A percentile compares a stretch with the other conserved stretches of the same genome.
Evolutionary conservation across 192 early-diverging fungal genomes (phyloP).

Genomic region (Gryganskiella cystojenkinii): DNA sequence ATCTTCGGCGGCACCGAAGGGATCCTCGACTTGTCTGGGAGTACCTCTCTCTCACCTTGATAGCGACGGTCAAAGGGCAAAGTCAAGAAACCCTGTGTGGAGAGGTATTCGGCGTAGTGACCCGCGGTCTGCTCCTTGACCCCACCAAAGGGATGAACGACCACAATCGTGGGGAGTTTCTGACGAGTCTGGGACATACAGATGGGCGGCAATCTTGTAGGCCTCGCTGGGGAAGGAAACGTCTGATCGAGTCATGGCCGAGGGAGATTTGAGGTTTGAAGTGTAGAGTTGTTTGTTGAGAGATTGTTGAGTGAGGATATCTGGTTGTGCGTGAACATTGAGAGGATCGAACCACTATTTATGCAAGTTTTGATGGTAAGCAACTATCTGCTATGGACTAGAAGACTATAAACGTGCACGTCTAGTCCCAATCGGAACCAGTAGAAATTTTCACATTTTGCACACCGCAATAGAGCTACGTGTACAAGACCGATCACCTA

Average conservation of each 20-base stretch:
- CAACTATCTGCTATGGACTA: no score
- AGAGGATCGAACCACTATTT: no score
- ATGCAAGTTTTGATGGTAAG: no score
- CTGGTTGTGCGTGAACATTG: no score
- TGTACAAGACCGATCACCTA: no score
- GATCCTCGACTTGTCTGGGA: conserved; percentile 33
- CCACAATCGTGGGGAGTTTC: conserved; percentile 15
- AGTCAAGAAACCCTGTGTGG: conserved; percentile 27
- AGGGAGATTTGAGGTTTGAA: no score
- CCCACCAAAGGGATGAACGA: conserved; percentile 21
- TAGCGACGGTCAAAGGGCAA: conserved; percentile 34
- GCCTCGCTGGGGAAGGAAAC: conserved; percentile 20
- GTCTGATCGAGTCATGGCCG: conserved; percentile 15
- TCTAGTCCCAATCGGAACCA: no score
- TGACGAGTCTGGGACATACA: conserved; percentile 15
- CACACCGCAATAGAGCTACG: no score
- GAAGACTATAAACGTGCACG: no score
- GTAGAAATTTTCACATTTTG: no score
- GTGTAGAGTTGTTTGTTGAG: no score
- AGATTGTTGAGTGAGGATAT: no score
- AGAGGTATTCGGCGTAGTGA: conserved; percentile 15
- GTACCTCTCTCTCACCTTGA: conserved; percentile 39
- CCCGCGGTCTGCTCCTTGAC: conserved; percentile 48
- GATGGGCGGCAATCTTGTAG: conserved; percentile 20
- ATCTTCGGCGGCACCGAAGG: conserved; percentile 22